Evolutionary conservation across 2,329 filamentous ascomycete genomes (phyloP).

Genomic region (Lasiodiplodia theobromae): DNA sequence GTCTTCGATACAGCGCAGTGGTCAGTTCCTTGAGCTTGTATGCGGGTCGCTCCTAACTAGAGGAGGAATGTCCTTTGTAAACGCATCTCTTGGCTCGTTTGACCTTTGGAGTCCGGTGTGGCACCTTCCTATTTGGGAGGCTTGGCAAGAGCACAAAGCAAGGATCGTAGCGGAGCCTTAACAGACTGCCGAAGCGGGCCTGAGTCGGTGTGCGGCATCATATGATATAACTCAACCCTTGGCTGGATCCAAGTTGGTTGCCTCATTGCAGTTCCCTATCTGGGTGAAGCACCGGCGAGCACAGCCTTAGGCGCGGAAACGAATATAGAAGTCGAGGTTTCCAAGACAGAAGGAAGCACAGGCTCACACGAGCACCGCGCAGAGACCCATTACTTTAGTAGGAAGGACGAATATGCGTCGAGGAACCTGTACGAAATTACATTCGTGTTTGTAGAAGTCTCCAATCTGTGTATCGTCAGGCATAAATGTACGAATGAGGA

Average conservation of each 20-base stretch:
- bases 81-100: conserved; percentile 21
- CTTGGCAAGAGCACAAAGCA: conserved; percentile 15
- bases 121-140: conserved; percentile 10
- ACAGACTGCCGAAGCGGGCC: conserved; percentile 3
- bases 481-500: background rate
- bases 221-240: background rate
- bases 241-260: background rate
- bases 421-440: background rate
- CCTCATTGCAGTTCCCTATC: conserved; percentile 18
- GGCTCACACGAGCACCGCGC: background rate
- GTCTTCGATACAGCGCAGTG: background rate
- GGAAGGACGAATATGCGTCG: background rate
- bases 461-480: background rate
- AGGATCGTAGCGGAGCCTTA: conserved; percentile 14
- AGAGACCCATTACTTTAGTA: background rate
- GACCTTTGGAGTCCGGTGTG: background rate
- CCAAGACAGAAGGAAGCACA: conserved; percentile 5
- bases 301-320: background rate
- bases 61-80: conserved; percentile 12
- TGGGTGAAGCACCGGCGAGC: conserved; percentile 10
- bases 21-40: background rate
- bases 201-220: conserved; percentile 14
- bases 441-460: background rate
- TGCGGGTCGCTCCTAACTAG: conserved; percentile 20
- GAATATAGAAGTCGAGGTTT: background rate